A percentile compares a stretch with the other conserved stretches of the same genome.
These are phyloP conservation scores for Mycosphaerella sp. DNA, from an alignment of 2,329 filamentous ascomycete species.

Conservation along the genomic window DNA sequence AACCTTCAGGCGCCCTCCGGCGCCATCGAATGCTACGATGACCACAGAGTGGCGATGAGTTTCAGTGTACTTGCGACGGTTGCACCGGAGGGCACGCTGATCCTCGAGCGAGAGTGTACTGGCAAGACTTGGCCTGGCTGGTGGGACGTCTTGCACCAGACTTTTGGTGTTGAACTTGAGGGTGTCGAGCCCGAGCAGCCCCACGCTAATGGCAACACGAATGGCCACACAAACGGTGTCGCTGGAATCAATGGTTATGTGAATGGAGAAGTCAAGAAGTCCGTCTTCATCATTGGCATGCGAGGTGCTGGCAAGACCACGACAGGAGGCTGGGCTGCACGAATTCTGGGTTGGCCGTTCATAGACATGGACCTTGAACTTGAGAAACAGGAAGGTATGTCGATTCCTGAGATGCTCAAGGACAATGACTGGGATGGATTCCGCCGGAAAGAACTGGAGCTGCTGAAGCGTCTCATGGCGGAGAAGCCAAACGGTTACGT, in stretches of 20 bases:
- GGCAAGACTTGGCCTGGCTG: conserved; percentile 99
- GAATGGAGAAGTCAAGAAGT: conserved; percentile 47
- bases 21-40: conserved; percentile 87
- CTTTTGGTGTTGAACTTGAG: conserved; percentile 69
- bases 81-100: conserved; percentile 63
- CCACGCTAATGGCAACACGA: conserved; percentile 27
- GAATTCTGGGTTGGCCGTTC: conserved; percentile 67
- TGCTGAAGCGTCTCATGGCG: conserved; percentile 67
- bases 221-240: conserved; percentile 35
- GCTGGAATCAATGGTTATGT: conserved; percentile 14
- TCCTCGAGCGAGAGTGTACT: conserved; percentile 86
- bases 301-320: conserved; percentile 95
- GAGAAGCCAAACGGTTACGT: conserved; percentile 71
- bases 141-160: conserved; percentile 83
- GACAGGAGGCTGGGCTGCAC: conserved; percentile 76
- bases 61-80: conserved; percentile 81
- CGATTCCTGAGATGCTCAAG: conserved; percentile 81
- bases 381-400: conserved; percentile 64
- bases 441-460: conserved; percentile 66
- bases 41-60: conserved; percentile 97
- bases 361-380: conserved; percentile 85
- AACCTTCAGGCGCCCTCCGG: conserved; percentile 52
- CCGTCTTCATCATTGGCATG: conserved; percentile 95
- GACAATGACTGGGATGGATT: conserved; percentile 82
- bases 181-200: conserved; percentile 56